phyloP scores from a whole-genome alignment of 192 early-diverging fungal species.

The Coemansia sp. region DNA sequence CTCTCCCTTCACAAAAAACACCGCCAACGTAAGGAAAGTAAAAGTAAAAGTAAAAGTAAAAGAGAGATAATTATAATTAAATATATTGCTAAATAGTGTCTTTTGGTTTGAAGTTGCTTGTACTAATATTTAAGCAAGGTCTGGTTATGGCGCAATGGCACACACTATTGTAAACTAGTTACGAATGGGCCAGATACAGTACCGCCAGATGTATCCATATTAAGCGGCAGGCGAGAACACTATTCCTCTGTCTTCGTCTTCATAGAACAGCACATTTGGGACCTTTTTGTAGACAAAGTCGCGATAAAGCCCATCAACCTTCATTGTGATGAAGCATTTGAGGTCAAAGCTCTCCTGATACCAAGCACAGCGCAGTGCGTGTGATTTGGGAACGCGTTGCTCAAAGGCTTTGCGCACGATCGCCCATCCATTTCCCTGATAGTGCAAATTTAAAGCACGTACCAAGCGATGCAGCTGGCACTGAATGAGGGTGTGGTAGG shows the following conservation, averaged over 20 bases:
- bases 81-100: not conserved
- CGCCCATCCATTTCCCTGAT: slow-evolving; percentile 60
- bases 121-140: not conserved
- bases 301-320: slow-evolving; percentile 65
- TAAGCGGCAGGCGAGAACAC: slow-evolving; percentile 13
- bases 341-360: slow-evolving; percentile 49
- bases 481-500: slow-evolving; percentile 65
- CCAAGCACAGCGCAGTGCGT: slow-evolving; percentile 54
- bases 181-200: too few relatives aligned
- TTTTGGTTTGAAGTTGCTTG: not conserved
- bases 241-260: slow-evolving; percentile 24
- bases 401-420: slow-evolving; percentile 57
- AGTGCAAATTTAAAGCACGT: slow-evolving; percentile 61
- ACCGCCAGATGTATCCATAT: not conserved
- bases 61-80: not conserved
- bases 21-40: too few relatives aligned
- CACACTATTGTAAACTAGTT: not conserved
- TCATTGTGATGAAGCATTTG: slow-evolving; percentile 69
- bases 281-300: slow-evolving; percentile 56
- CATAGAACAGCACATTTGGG: slow-evolving; percentile 52
- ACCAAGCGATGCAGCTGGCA: slow-evolving; percentile 63
- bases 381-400: slow-evolving; percentile 46
- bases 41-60: not conserved
- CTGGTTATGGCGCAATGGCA: slow-evolving; percentile 1
- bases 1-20: too few relatives aligned